Evolutionary conservation across 1,139 yeast genomes (phyloP), one percentile per base, ranked within the genome.

Genomic region (Kurtzmaniella quercitrusa): DNA sequence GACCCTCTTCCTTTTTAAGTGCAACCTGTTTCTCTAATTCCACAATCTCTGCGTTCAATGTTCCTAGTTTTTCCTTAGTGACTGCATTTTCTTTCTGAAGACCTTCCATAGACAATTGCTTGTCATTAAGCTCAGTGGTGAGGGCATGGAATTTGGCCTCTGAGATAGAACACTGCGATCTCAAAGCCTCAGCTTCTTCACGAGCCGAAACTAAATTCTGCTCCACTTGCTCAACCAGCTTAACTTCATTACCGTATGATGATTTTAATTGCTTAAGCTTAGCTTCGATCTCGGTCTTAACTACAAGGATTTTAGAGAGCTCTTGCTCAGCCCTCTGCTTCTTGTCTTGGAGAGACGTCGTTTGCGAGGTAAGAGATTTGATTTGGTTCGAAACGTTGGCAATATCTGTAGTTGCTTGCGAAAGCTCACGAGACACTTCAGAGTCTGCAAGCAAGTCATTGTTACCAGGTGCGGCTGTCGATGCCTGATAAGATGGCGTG

Each of bases 311-410:
- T 44, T 76, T 74, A 21, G 78, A 70, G 44, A 91, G 73, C 54
- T 93, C 97, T 46, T 78, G 80, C 54, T 85, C 91, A 0, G 95
- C 88, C 47, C 81, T 76, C 19, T 78, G 70, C 50, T 88, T 84
- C 63, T 84, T 86, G 28, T 81, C 85, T 48, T 81, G 82, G 28
- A 87, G 72, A 15, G 74, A 76, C 0, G 85, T 71, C 2, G 95
- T 86, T 63, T 91, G 96, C 17, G 76, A 66, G 2, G 89, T 76
- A 50, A 89, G 71, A 0, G 96, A 84, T 47, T 81, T 82, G 47
- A 88, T 82, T 65, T 91, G 96, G 55, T 84, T 88, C 1, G 95
- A 85, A 39, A 86, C 74, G 53, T 91, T 88, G 15, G 96, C 96
- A 60, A 88, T 76, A 52, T 88, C 96, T 3, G 93, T 79, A 14